Evolutionary conservation across 192 early-diverging fungal genomes (phyloP).

Genomic region (Anaeromyces robustus): DNA sequence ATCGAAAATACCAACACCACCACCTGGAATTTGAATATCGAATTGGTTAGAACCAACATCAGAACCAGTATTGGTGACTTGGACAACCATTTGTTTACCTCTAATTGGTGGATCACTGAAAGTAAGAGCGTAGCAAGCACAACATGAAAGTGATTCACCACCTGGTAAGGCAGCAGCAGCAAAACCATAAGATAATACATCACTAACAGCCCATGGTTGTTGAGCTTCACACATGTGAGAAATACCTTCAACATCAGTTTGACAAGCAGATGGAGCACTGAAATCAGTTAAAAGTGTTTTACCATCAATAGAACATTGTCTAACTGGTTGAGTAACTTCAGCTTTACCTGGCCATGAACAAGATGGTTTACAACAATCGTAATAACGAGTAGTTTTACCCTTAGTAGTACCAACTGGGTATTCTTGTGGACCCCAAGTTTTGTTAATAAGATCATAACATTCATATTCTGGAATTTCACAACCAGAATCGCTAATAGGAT

Average conservation of each 20-base stretch:
- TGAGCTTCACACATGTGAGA: constrained; percentile 2
- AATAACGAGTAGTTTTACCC: neutral
- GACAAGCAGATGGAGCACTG: neutral
- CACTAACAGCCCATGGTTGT: neutral
- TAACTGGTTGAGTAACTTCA: neutral
- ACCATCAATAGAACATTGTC: neutral
- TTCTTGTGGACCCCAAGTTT: neutral
- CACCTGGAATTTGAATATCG: constrained; percentile 4
- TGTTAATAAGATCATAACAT: too few species aligned
- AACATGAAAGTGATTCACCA: neutral
- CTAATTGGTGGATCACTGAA: neutral
- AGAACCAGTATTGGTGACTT: constrained; percentile 1
- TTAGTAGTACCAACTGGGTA: neutral
- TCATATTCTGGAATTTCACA: neutral
- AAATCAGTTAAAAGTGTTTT: neutral
- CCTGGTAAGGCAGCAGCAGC: constrained; percentile 3
- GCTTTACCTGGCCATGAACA: neutral
- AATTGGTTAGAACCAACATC: constrained; percentile 1
- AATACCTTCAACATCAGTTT: neutral
- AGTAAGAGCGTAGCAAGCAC: constrained; percentile 4
- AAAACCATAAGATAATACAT: constrained; percentile 3
- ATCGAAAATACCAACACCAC: constrained; percentile 6
- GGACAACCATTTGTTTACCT: constrained; percentile 4
- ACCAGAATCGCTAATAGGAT: neutral
- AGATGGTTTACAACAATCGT: too few species aligned